A percentile compares a stretch with the other conserved stretches of the same genome.
Evolutionary conservation across 176 grass and related monocot species (phyloP).

Genomic region (Oryza glumipatula): DNA sequence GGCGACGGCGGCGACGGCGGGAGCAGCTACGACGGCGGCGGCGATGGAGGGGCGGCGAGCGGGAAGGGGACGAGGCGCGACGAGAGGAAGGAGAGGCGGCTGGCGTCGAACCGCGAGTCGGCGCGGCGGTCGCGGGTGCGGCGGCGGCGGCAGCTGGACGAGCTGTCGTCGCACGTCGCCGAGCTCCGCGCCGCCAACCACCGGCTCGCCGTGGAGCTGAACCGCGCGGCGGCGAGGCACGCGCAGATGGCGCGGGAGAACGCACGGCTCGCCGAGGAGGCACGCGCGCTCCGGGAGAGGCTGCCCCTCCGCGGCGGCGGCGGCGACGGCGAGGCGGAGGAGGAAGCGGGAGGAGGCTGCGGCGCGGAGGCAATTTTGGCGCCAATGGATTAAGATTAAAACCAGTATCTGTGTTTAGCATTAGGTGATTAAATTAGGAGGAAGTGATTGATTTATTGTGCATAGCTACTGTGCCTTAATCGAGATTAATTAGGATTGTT

Average conservation of each 20-base stretch:
- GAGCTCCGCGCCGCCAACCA: constrained; percentile 47
- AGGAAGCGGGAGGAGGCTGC: background rate
- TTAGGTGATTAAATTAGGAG: background rate
- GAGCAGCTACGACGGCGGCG: background rate
- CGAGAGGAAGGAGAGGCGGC: constrained; percentile 54
- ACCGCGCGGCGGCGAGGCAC: constrained; percentile 35
- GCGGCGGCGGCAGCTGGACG: constrained; percentile 50
- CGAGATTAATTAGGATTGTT: constrained; percentile 2
- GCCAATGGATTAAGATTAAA: background rate
- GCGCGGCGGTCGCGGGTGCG: constrained; percentile 53
- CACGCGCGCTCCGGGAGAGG: constrained; percentile 23
- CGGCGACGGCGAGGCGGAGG: background rate
- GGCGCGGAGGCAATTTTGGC: background rate
- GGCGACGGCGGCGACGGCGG: background rate
- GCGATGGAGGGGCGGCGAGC: background rate
- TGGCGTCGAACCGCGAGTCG: constrained; percentile 63
- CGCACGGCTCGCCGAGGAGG: constrained; percentile 36
- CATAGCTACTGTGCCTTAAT: background rate
- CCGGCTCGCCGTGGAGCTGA: constrained; percentile 49
- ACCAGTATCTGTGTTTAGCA: background rate
- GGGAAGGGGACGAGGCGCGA: background rate
- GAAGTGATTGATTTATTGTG: background rate
- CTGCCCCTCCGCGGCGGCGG: background rate
- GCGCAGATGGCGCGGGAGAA: constrained; percentile 36
- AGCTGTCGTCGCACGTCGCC: constrained; percentile 35